Evolutionary conservation across 2,329 filamentous ascomycete species (phyloP).

Genomic region (Blastomyces emzantsi): DNA sequence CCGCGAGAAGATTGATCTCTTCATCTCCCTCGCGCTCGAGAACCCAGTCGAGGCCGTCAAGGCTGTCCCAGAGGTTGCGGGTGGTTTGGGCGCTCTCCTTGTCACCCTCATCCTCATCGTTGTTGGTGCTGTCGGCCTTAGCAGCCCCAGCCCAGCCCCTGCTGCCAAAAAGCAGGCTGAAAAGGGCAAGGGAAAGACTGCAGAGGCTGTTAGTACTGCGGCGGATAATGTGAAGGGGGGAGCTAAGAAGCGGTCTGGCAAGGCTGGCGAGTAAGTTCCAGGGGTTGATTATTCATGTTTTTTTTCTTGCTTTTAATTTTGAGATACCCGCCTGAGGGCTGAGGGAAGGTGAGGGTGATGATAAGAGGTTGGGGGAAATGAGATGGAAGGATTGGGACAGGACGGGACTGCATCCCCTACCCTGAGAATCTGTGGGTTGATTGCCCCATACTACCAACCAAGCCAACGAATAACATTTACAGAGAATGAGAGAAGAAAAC

Average conservation of each 20-base stretch:
- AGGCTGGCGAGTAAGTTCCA: conserved; percentile 23
- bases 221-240: conserved; percentile 68
- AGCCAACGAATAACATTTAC: too few relatives aligned
- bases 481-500: not conserved
- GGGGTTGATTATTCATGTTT: not conserved
- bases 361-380: not conserved
- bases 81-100: conserved; percentile 61
- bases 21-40: conserved; percentile 72
- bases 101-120: conserved; percentile 64
- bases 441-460: not conserved
- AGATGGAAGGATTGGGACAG: not conserved
- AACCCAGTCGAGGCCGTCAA: conserved; percentile 78
- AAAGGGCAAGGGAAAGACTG: conserved; percentile 64
- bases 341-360: not conserved
- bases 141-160: conserved; percentile 54
- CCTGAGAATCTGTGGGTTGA: not conserved
- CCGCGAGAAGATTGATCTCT: conserved; percentile 88
- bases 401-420: not conserved
- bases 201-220: conserved; percentile 51
- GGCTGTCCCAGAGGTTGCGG: conserved; percentile 86
- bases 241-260: conserved; percentile 52
- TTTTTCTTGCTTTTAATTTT: not conserved
- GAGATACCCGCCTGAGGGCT: not conserved
- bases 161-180: conserved; percentile 62
- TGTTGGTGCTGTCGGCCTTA: conserved; percentile 55